Evolutionary conservation across 2,329 filamentous ascomycete genomes (phyloP), one percentile per base, ranked within the genome.

Genomic region (Exophiala sideris): DNA sequence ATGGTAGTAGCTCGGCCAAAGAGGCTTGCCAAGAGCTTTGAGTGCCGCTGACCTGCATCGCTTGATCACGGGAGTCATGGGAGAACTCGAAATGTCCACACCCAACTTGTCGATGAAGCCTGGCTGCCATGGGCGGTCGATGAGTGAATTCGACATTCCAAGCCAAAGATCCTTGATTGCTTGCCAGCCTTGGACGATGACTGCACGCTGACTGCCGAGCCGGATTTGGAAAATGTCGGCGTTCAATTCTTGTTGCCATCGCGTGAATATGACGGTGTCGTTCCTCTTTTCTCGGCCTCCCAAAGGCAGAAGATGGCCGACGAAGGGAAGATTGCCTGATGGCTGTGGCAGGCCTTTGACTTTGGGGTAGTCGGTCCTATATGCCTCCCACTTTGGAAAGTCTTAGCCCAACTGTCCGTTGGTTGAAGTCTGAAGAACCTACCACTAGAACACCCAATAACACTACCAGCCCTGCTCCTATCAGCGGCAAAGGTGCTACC

Each of bases 71-170:
- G 21, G 16, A 20, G 51, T 54, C 45, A 54, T 14, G 8, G 45
- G 24, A 6, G 51, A 54, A 3, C 51, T 33, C 3, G 51, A 35
- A 8, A 54, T 48, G 39, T 54, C 51, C 35, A 54, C 20, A 8
- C 51, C 51, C 20, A 54, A 10, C 7, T 54, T 35, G 20, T 54
- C 51, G 7, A 36, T 12, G n/a, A 54, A 54, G n/a, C 51, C 51
- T 3, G 29, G 45, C 18, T 54, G 51, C n/a, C 29, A 20, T 9
- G 40, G 32, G 2, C 52, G 52, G 34, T 50, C 46, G 12, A 50
- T 11, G 24, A 54, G 29, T n/a, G 46, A 32, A 45, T 10, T 35
- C 9, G 32, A 32, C 33, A 45, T 20, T 8, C 10, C 10, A 8
- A 54, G 10, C 29, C 32, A 54, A 3, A 54, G 29, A 14, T 55